Percentiles rank a stretch among this genome's conserved stretches.
Conservation (phyloP, 306 rosid genomes). For the Pyrus bretschneideri region DNA sequence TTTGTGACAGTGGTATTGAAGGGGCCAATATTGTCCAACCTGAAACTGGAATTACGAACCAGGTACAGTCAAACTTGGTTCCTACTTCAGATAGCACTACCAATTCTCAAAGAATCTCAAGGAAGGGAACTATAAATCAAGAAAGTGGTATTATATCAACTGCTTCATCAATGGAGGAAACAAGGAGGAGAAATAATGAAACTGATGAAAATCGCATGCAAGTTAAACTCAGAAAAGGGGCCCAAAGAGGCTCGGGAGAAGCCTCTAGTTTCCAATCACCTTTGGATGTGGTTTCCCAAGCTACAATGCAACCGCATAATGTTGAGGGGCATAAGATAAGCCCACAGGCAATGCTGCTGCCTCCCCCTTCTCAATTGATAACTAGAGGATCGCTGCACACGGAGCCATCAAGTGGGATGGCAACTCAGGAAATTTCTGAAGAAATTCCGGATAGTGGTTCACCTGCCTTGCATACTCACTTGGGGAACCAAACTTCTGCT, state of each 20-base stretch:
- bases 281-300: constrained; percentile 27
- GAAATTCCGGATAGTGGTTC: constrained; percentile 48
- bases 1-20: constrained; percentile 26
- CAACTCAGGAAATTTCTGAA: constrained; percentile 27
- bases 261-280: constrained; percentile 33
- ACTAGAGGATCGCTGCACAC: constrained; percentile 28
- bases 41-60: constrained; percentile 31
- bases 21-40: constrained; percentile 29
- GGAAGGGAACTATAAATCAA: constrained; percentile 28
- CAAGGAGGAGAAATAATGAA: constrained; percentile 43
- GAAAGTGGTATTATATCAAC: constrained; percentile 27
- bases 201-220: constrained; percentile 39
- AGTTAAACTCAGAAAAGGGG: constrained; percentile 28
- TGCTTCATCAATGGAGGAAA: constrained; percentile 29
- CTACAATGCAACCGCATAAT: constrained; percentile 26
- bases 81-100: constrained; percentile 24
- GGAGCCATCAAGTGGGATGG: constrained; percentile 26
- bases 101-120: constrained; percentile 33
- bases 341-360: constrained; percentile 34
- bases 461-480: background rate
- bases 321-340: constrained; percentile 32
- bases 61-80: constrained; percentile 31
- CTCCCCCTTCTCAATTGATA: constrained; percentile 51
- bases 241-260: constrained; percentile 27
- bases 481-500: constrained; percentile 26